These are phyloP conservation scores for Termitomyces bulborhizus DNA, from an alignment of 768 basidiomycete genomes.

Conservation along the genomic window DNA sequence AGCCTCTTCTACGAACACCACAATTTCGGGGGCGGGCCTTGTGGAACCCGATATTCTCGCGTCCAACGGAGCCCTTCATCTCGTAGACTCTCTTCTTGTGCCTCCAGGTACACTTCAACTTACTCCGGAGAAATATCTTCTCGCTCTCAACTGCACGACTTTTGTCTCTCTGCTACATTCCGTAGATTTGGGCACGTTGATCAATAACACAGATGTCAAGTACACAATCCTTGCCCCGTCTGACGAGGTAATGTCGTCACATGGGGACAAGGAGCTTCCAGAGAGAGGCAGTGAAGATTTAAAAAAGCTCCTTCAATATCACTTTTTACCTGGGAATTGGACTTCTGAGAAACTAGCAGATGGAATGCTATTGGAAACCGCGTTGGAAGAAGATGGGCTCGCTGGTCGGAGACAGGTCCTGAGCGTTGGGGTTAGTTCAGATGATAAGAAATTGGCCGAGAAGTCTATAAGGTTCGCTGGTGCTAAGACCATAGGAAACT, in stretches of 20 bases:
- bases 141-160: constrained; percentile 84
- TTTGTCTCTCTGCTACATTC: constrained; percentile 89
- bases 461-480: constrained; percentile 77
- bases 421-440: constrained; percentile 51
- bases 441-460: constrained; percentile 38
- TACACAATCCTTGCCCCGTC: constrained; percentile 90
- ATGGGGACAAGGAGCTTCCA: constrained; percentile 51
- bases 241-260: constrained; percentile 74
- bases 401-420: constrained; percentile 67
- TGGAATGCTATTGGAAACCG: constrained; percentile 75
- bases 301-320: constrained; percentile 73
- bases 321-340: constrained; percentile 85
- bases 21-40: constrained; percentile 53
- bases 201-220: constrained; percentile 61
- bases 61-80: constrained; percentile 91
- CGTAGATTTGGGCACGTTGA: constrained; percentile 61
- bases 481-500: constrained; percentile 71
- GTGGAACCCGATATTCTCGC: constrained; percentile 83
- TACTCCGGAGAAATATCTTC: constrained; percentile 93
- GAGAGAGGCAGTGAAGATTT: constrained; percentile 63
- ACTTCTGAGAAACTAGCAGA: constrained; percentile 61
- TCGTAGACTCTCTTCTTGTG: constrained; percentile 77
- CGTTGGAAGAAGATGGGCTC: constrained; percentile 65
- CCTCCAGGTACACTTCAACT: constrained; percentile 69
- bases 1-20: constrained; percentile 46